Evolutionary conservation across 176 grass and related monocot genomes (phyloP).

Genomic region (Carex scoparia): DNA sequence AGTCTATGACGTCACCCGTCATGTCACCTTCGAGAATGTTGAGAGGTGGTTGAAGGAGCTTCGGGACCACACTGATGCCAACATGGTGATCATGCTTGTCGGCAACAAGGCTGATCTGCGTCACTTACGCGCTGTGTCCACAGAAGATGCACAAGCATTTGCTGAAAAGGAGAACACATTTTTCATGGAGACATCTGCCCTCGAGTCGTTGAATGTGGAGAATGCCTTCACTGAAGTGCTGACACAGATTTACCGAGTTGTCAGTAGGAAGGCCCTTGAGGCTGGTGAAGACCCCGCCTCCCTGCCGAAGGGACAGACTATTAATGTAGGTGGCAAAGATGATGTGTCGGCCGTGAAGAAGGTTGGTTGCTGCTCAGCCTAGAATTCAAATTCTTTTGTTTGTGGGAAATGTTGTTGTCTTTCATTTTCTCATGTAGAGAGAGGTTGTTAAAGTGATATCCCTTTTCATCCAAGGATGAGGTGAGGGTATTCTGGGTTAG

Average conservation of each 20-base stretch:
- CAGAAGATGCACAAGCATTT: slow-evolving; percentile 27
- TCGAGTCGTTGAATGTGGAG: slow-evolving; percentile 28
- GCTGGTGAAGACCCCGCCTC: slow-evolving; percentile 25
- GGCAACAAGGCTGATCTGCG: slow-evolving; percentile 33
- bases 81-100: slow-evolving; percentile 32
- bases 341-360: slow-evolving; percentile 32
- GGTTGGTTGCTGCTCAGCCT: slow-evolving; percentile 25
- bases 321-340: slow-evolving; percentile 31
- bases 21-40: slow-evolving; percentile 26
- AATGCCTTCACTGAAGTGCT: slow-evolving; percentile 34
- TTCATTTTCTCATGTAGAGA: not conserved
- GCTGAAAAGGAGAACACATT: slow-evolving; percentile 28
- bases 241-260: slow-evolving; percentile 29
- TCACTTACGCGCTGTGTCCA: slow-evolving; percentile 26
- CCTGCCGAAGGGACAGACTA: slow-evolving; percentile 25
- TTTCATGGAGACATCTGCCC: slow-evolving; percentile 37
- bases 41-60: slow-evolving; percentile 28
- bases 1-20: slow-evolving; percentile 22
- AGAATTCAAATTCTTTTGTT: slow-evolving; percentile 23
- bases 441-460: not conserved
- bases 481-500: not conserved
- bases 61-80: slow-evolving; percentile 28
- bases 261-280: slow-evolving; percentile 26
- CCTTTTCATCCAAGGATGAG: slow-evolving; percentile 15
- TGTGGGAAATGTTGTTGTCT: not conserved